A percentile compares a stretch with the other conserved stretches of the same genome.
Evolutionary conservation across 2,329 filamentous ascomycete species (phyloP).

Genomic region (Neobulgaria alba): DNA sequence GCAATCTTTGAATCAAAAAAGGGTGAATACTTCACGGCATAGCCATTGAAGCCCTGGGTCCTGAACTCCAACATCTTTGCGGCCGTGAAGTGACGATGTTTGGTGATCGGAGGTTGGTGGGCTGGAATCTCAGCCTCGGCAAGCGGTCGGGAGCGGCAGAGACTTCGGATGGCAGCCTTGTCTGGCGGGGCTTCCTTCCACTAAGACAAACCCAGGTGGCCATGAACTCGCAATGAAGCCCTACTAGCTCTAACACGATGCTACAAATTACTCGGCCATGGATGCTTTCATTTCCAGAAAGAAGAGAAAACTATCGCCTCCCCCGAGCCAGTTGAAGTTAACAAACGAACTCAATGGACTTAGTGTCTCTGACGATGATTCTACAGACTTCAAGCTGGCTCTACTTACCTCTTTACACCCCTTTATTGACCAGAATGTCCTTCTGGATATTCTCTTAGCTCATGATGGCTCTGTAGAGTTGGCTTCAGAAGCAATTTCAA

Average conservation of each 20-base stretch:
- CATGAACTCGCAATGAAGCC: no score
- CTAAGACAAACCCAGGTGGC: no score
- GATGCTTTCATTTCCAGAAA: constrained; percentile 46
- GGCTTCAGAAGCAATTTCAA: constrained; percentile 49
- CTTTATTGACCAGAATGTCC: constrained; percentile 48
- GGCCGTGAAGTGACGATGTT: background rate
- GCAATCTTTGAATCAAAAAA: constrained; percentile 95
- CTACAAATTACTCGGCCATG: constrained; percentile 40
- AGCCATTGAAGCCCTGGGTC: constrained; percentile 90
- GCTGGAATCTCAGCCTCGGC: constrained; percentile 1
- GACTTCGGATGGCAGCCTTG: no score
- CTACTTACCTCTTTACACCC: constrained; percentile 72
- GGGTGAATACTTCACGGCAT: constrained; percentile 95
- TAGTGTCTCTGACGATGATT: constrained; percentile 45
- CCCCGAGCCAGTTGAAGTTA: constrained; percentile 1
- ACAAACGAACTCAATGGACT: constrained; percentile 20
- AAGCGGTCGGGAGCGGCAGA: no score
- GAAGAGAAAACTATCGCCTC: constrained; percentile 39
- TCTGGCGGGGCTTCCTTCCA: no score
- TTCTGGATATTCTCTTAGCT: constrained; percentile 72
- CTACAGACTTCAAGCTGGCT: constrained; percentile 84
- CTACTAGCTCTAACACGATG: no score
- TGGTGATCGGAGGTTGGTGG: no score
- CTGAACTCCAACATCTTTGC: constrained; percentile 61
- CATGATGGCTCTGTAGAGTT: constrained; percentile 67